Conservation (phyloP, 1,139 yeast species). For the Meyerozyma carpophila region DNA sequence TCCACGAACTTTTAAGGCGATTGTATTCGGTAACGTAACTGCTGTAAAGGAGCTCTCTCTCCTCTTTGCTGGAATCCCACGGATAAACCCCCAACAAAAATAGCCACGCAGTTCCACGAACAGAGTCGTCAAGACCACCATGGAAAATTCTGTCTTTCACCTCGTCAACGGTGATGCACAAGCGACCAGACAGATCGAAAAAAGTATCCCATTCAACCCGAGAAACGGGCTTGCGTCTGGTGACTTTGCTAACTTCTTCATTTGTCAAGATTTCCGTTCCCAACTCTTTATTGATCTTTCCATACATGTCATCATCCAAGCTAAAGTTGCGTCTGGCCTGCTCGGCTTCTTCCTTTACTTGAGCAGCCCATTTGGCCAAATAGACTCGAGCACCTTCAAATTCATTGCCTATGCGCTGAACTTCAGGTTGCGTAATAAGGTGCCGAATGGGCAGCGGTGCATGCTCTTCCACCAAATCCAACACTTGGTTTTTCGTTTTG, state of each 20-base stretch:
- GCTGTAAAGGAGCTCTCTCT: conserved; percentile 52
- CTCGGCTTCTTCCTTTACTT: conserved; percentile 90
- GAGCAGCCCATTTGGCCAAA: conserved; percentile 95
- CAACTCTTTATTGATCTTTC: conserved; percentile 59
- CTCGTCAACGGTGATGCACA: conserved; percentile 67
- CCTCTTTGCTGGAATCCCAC: conserved; percentile 77
- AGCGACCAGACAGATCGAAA: conserved; percentile 74
- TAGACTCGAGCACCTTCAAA: conserved; percentile 90
- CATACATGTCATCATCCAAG: conserved; percentile 56
- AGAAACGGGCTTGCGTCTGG: conserved; percentile 62
- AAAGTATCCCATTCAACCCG: conserved; percentile 79
- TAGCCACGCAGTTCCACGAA: conserved; percentile 78
- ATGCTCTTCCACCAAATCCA: conserved; percentile 58
- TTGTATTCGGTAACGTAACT: conserved; percentile 62
- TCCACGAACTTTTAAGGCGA: conserved; percentile 64
- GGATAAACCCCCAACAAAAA: conserved; percentile 79
- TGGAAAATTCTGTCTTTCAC: conserved; percentile 81
- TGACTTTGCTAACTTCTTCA: conserved; percentile 54
- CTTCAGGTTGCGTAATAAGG: conserved; percentile 72
- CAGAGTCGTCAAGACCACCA: conserved; percentile 65
- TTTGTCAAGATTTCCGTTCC: conserved; percentile 59
- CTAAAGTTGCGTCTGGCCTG: conserved; percentile 56
- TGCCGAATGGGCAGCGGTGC: conserved; percentile 62
- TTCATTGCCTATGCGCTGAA: conserved; percentile 75
- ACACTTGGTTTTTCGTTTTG: conserved; percentile 54